A percentile compares a stretch with the other conserved stretches of the same genome.
These are phyloP conservation scores for Fusarium zealandicum DNA, from an alignment of 2,329 filamentous ascomycete genomes.

Conservation along the genomic window DNA sequence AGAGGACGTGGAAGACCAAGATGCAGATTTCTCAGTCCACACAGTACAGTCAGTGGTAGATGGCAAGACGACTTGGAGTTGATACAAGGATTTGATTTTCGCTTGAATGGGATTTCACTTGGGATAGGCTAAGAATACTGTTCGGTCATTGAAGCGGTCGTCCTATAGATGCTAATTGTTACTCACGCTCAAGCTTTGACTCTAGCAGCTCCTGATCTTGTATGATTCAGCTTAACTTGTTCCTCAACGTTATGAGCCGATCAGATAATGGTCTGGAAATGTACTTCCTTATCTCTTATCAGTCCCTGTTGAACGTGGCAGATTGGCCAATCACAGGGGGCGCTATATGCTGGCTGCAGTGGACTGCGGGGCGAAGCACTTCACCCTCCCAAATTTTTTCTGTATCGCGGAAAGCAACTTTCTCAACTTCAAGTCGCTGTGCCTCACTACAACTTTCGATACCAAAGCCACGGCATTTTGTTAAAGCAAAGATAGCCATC, in stretches of 20 bases:
- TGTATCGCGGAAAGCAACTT: slow-evolving; percentile 21
- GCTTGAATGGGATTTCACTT: too few species aligned
- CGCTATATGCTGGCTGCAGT: neutral
- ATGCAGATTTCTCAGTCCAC: neutral
- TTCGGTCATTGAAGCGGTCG: slow-evolving; percentile 3
- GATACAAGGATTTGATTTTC: neutral
- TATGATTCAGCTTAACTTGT: neutral
- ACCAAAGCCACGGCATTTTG: neutral
- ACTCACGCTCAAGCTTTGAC: neutral
- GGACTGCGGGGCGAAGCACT: slow-evolving; percentile 32
- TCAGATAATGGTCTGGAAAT: too few species aligned
- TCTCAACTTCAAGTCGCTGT: slow-evolving; percentile 26
- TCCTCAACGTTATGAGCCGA: neutral
- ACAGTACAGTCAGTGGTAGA: slow-evolving; percentile 2
- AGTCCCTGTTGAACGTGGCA: neutral
- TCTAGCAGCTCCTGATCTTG: neutral
- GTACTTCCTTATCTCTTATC: slow-evolving; percentile 31
- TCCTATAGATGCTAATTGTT: slow-evolving; percentile 9
- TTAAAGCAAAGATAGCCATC: neutral
- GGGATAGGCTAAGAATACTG: neutral
- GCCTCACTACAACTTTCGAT: slow-evolving; percentile 3
- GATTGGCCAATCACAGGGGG: slow-evolving; percentile 32
- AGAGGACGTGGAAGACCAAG: neutral
- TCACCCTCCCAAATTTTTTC: slow-evolving; percentile 40
- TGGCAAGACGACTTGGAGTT: slow-evolving; percentile 5